Evolutionary conservation across 306 rosid genomes (phyloP), one percentile per base, ranked within the genome.

Genomic region (Gastrolobium villosum): DNA sequence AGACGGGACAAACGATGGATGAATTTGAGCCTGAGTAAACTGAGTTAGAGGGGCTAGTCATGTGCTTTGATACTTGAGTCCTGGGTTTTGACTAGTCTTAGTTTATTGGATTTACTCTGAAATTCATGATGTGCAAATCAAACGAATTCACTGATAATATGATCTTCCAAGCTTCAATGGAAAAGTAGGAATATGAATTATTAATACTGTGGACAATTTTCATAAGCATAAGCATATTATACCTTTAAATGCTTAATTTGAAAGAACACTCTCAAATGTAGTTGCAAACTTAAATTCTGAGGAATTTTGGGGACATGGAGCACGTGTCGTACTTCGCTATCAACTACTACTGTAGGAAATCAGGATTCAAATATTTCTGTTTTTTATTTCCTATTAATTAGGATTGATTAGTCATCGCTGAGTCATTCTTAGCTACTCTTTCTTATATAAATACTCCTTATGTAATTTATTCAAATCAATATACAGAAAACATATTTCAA

Each of bases 201-300:
- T 73, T 63, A 45, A 54, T 64, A 59, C 14, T 78, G 6, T 63
- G 30, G 48, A n/a, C 55, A 10, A 15, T 57, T 66, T 76, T 82
- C 35, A 14, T 44, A 45, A 64, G 46, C 32, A 55, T 74, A 5
- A 70, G 65, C 67, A 63, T 32, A 6, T 14, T 56, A 6, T 48
- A 48, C 37, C 35, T 54, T 63, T n/a, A 35, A 28, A 55, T 56
- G 28, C 49, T 70, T 77, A 56, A 63, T 63, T 36, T 64, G 59
- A 68, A 65, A 48, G 34, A 28, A 30, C 13, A 11, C 74, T 35
- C 44, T 6, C 34, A 14, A n/a, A 8, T 45, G 61, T 11, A 7
- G 76, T 15, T 39, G 44, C 55, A 48, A 65, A 65, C 61, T 49
- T 78, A 48, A 57, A 64, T 39, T 39, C 6, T 36, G 31, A 46